Evolutionary conservation across 768 basidiomycete genomes (phyloP).

Genomic region (Trametes meyenii): DNA sequence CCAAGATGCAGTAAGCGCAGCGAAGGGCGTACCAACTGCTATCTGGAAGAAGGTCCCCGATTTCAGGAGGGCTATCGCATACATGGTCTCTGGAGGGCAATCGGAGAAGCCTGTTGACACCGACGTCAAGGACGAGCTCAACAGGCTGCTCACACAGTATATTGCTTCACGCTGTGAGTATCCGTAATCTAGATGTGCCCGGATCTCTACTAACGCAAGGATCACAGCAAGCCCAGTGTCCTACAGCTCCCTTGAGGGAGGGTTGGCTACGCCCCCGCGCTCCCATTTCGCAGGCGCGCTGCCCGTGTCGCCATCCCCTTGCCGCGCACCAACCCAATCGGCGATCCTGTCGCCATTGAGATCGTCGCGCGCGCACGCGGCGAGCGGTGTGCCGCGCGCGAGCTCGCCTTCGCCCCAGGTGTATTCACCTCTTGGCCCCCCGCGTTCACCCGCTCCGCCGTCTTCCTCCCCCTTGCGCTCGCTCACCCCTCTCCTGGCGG

Average conservation of each 20-base stretch:
- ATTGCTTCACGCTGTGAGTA: not conserved
- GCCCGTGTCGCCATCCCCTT: too few relatives aligned
- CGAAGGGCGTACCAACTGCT: not conserved
- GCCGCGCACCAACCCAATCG: too few relatives aligned
- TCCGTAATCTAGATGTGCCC: too few relatives aligned
- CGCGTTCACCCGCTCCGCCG: not conserved
- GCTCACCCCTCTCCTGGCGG: not conserved
- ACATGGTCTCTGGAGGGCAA: not conserved
- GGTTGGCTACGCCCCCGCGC: too few relatives aligned
- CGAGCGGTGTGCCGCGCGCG: not conserved
- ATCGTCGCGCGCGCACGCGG: not conserved
- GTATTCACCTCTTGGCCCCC: too few relatives aligned
- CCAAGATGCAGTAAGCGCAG: not conserved
- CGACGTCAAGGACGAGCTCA: not conserved
- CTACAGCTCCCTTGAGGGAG: too few relatives aligned
- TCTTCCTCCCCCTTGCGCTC: not conserved
- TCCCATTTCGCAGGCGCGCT: too few relatives aligned
- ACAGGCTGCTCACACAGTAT: not conserved
- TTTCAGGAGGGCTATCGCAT: not conserved
- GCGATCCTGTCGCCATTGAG: too few relatives aligned
- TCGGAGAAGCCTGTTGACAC: not conserved
- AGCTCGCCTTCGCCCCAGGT: not conserved
- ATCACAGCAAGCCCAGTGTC: too few relatives aligned
- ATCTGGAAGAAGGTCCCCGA: not conserved
- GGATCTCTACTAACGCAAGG: too few relatives aligned